A percentile compares a stretch with the other conserved stretches of the same genome.
phyloP scores from a whole-genome alignment of 2,329 filamentous ascomycete species.

The Paecilomyces sp. region DNA sequence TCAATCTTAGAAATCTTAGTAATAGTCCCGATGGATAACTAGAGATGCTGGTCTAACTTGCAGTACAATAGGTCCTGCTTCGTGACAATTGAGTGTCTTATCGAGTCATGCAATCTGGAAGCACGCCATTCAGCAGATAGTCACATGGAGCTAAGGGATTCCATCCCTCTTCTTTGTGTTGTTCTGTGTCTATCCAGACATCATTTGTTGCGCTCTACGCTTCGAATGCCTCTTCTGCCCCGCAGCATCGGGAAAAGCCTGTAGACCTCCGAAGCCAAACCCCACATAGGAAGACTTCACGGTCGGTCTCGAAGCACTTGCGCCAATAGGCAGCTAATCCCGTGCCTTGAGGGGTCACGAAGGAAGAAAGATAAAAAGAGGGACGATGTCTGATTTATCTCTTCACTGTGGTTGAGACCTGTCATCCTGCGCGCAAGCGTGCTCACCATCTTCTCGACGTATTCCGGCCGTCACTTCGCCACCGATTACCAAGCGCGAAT shows the following conservation, averaged over 20 bases:
- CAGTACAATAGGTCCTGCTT: neutral
- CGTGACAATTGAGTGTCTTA: neutral
- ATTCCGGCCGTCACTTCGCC: slow-evolving; percentile 1
- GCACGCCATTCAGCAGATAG: neutral
- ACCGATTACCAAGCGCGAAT: neutral
- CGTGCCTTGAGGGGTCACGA: slow-evolving; percentile 8
- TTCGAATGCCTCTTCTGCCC: neutral
- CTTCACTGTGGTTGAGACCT: neutral
- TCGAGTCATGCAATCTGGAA: neutral
- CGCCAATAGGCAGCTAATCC: slow-evolving; percentile 10
- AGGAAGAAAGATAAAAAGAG: slow-evolving; percentile 9
- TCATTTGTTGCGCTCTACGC: neutral
- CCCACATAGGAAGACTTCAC: slow-evolving; percentile 2
- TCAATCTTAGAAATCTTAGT: neutral
- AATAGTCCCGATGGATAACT: neutral
- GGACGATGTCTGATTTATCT: slow-evolving; percentile 2
- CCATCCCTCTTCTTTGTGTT: neutral
- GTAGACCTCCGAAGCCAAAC: neutral
- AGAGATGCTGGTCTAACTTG: neutral
- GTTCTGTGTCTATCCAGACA: neutral
- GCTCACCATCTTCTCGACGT: neutral
- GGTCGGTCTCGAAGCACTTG: neutral
- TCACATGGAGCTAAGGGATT: neutral
- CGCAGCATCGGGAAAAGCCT: neutral
- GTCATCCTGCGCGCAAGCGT: slow-evolving; percentile 5